phyloP scores from a whole-genome alignment of 257 asterid species.

The Orobanche coerulescens region DNA sequence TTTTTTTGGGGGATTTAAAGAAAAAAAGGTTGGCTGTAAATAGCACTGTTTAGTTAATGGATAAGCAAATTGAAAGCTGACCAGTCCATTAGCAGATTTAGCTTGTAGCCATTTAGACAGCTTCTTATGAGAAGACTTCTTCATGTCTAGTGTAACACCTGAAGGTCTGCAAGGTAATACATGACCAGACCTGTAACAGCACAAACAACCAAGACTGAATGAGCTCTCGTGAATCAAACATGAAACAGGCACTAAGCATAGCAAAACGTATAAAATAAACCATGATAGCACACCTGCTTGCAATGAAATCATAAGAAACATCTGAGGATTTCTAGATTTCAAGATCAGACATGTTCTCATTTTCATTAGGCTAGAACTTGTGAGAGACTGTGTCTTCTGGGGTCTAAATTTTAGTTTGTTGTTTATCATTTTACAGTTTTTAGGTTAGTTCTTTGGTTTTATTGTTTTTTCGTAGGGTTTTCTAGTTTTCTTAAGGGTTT shows the following conservation, averaged over 20 bases:
- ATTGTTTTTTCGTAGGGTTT: no score
- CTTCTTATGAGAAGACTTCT: slow-evolving; percentile 92
- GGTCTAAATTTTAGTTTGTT: no score
- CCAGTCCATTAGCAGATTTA: slow-evolving; percentile 64
- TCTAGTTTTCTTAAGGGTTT: no score
- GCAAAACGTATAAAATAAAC: neutral
- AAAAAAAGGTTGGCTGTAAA: neutral
- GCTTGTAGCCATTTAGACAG: slow-evolving; percentile 94
- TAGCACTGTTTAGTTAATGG: neutral
- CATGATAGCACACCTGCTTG: neutral
- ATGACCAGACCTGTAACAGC: slow-evolving; percentile 71
- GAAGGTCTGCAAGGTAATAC: slow-evolving; percentile 87
- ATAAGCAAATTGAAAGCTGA: slow-evolving; percentile 23
- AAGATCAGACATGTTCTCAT: neutral
- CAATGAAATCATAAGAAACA: no score
- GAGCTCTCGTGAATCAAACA: slow-evolving; percentile 9
- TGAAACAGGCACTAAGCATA: slow-evolving; percentile 15
- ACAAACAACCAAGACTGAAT: slow-evolving; percentile 19
- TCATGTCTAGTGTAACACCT: slow-evolving; percentile 69
- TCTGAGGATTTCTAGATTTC: no score
- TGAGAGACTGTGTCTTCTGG: no score
- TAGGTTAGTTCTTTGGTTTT: no score
- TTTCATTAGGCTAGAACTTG: no score
- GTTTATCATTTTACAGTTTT: no score
- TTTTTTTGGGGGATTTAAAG: no score